Conservation (phyloP, 2,329 filamentous ascomycete genomes). For the Penicillium glabrum region DNA sequence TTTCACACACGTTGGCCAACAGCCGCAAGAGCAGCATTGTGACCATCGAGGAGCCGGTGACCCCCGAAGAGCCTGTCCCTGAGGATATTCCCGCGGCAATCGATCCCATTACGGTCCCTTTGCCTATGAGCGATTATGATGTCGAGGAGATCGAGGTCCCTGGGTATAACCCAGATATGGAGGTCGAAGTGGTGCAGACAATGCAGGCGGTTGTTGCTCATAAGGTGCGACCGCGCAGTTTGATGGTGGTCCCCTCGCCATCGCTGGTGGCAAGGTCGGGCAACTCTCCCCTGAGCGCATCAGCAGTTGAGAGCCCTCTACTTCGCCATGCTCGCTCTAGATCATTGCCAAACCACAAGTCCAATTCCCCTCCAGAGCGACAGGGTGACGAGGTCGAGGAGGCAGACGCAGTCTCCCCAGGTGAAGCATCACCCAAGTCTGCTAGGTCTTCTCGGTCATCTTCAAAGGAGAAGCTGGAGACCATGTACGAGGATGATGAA, state of each 20-base stretch:
- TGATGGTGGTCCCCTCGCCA: constrained; percentile 42
- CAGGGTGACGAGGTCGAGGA: constrained; percentile 11
- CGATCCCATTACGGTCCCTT: constrained; percentile 32
- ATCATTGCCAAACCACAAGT: constrained; percentile 48
- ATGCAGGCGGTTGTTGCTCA: constrained; percentile 38
- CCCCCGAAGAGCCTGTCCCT: constrained; percentile 15
- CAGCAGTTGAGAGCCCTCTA: constrained; percentile 23
- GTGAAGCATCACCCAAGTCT: constrained; percentile 23
- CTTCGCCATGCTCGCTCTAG: constrained; percentile 44
- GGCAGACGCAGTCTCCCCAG: constrained; percentile 3
- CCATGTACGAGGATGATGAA: constrained; percentile 41
- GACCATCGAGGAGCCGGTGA: constrained; percentile 32
- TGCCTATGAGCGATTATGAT: constrained; percentile 34
- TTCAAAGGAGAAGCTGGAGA: constrained; percentile 35
- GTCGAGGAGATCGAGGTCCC: constrained; percentile 73
- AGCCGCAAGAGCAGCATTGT: constrained; percentile 42
- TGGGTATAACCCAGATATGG: constrained; percentile 59
- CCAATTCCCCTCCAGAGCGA: constrained; percentile 2
- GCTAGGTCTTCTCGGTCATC: background rate
- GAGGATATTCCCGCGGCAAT: constrained; percentile 14
- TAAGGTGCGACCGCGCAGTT: constrained; percentile 44
- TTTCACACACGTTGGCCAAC: constrained; percentile 17
- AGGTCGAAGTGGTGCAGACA: constrained; percentile 56
- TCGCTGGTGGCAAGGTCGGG: constrained; percentile 28
- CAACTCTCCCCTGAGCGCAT: constrained; percentile 25